A percentile compares a stretch with the other conserved stretches of the same genome.
phyloP scores from a whole-genome alignment of 2,329 filamentous ascomycete species.

The Fonsecaea erecta region DNA sequence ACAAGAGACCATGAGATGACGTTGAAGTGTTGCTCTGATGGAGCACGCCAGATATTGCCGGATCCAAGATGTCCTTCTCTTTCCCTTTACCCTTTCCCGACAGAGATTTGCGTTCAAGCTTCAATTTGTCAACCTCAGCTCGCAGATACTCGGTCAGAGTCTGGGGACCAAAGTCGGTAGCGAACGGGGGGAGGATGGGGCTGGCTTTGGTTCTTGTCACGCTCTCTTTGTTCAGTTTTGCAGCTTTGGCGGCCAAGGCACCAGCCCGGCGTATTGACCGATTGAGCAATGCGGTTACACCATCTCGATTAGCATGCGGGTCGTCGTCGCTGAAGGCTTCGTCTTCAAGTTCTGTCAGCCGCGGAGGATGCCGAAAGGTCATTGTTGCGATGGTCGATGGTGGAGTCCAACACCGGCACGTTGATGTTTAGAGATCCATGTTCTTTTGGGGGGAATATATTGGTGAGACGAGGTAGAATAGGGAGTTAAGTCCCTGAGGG shows the following conservation, averaged over 20 bases:
- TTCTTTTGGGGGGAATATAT: not conserved
- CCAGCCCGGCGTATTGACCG: not conserved
- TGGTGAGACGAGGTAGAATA: not conserved
- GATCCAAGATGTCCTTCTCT: constrained; percentile 12
- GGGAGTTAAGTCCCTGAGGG: not conserved
- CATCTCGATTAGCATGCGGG: too few relatives aligned
- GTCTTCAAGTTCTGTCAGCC: constrained; percentile 7
- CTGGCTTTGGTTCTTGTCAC: not conserved
- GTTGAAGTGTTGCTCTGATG: not conserved
- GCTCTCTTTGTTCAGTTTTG: not conserved
- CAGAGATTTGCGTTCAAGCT: not conserved
- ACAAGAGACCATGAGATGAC: not conserved
- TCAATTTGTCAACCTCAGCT: constrained; percentile 24
- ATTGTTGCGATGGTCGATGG: constrained; percentile 8
- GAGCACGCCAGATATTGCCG: not conserved
- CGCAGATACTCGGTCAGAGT: constrained; percentile 29
- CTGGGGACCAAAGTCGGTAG: constrained; percentile 33
- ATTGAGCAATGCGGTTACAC: not conserved
- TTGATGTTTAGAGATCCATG: not conserved
- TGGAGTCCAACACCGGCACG: not conserved
- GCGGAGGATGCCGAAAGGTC: constrained; percentile 24
- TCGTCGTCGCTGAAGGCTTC: too few relatives aligned
- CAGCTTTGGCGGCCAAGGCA: not conserved
- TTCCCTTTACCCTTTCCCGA: constrained; percentile 21
- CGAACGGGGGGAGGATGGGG: constrained; percentile 3